Base-by-base conservation (phyloP, 108 stramenopile species). In the Skeletonema potamos region DNA sequence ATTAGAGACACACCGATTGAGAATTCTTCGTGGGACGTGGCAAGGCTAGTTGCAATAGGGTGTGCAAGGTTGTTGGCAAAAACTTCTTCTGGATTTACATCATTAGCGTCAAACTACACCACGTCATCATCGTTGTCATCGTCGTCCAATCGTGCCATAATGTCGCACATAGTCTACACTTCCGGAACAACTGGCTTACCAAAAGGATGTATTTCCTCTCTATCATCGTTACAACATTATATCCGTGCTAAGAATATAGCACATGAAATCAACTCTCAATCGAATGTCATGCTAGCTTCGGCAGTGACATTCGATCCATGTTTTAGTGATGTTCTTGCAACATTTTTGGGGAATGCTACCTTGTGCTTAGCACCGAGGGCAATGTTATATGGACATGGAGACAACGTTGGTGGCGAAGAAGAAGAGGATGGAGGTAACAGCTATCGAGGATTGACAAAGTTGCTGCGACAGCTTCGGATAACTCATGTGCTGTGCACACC, bases 151-250 rank as follows among this genome's bases (percentile, higher is more conserved):
- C n/a, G n/a, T n/a, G n/a, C n/a, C n/a, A 33, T 71, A 28, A 28
- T 89, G 29, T 92, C 91, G 3, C 93, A 94, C 59, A 82, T 92
- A 37, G 96, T 97, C 7, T 99, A 97, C 76, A 99, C 98, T 0
- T 94, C 92, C 17, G 98, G 98, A 5, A 97, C 97, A 15, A 97
- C 97, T 9, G 98, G 98, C 6, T 62, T 54, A 20, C 97, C 98
- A 43, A 99, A 99, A 84, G 98, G 97, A 27, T 94, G 91, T 58
- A 43, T 86, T 5, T 87, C 88, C 6, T 94, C 93, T 22, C 70
- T 86, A 1, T 51, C 69, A 22, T 85, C 93, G 1, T 55, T 94
- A 39, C 70, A 66, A 17, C 56, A 84, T 54, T 94, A 94, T 66
- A 54, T 94, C 20, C 51, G 68, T 15, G 85, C 59, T 27, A 94